Evolutionary conservation across 2,329 filamentous ascomycete genomes (phyloP), one percentile per base, ranked within the genome.

Genomic region (Fusarium keratoplasticum): DNA sequence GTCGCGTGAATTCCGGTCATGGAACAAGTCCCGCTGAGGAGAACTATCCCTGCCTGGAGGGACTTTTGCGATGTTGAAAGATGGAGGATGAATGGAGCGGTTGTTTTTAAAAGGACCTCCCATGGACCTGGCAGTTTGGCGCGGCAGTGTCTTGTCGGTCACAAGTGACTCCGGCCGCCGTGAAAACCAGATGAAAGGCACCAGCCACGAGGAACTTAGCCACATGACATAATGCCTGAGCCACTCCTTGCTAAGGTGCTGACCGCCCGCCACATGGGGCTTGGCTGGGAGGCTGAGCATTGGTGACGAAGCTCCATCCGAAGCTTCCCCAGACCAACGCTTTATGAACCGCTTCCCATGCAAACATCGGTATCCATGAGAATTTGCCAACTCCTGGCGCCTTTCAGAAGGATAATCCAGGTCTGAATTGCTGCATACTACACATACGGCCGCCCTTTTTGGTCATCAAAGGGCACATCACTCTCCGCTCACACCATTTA

Each of bases 231-330:
- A 8, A 33, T 44, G 25, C 29, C 18, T n/a, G 18, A 52, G 47
- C 25, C 47, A 52, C 27, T 52, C 25, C 9, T 13, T 20, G 10
- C 11, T 27, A 52, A 29, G 10, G 3, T n/a, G 25, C 47, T 29
- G 44, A n/a, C 25, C 10, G 25, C 25, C 47, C 47, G 47, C 47
- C 47, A 52, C 47, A 52, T 13, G 64, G 33, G 71, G 62, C 72
- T 74, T 72, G 69, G 72, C 66, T 72, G 33, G 31, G 62, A 63
- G 72, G 72, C 72, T 75, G 69, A 75, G 72, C 60, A 60, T 64
- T 52, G 69, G 72, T 75, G 72, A 75, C 72, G 72, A 67, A 75
- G 66, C 63, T 52, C 50, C 59, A 60, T 62, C 57, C 57, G 38
- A 62, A 63, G 69, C 64, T 59, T 54, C 67, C 52, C 54, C 58